Percentiles rank a stretch among this genome's conserved stretches.
Conservation (phyloP, 257 asterid genomes). For the Phtheirospermum japonicum region DNA sequence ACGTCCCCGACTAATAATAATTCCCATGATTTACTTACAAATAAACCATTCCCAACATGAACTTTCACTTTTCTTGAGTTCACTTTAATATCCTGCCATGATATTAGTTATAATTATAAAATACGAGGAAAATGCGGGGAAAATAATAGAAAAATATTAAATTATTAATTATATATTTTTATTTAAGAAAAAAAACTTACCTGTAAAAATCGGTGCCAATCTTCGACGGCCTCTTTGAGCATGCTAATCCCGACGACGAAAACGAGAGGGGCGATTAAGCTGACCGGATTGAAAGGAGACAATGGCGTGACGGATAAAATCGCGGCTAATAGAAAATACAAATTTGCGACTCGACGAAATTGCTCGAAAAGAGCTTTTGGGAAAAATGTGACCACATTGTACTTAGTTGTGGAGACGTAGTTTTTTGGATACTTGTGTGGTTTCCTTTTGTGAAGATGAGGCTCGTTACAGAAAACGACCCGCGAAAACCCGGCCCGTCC, state of each 20-base stretch:
- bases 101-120: too few species aligned
- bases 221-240: slow-evolving; percentile 66
- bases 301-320: slow-evolving; percentile 41
- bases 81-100: slow-evolving; percentile 50
- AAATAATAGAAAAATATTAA: too few species aligned
- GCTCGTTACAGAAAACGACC: slow-evolving; percentile 53
- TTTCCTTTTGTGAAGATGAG: slow-evolving; percentile 42
- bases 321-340: slow-evolving; percentile 58
- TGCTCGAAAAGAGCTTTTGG: slow-evolving; percentile 67
- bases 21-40: slow-evolving; percentile 42
- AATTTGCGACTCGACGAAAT: slow-evolving; percentile 60
- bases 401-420: slow-evolving; percentile 62
- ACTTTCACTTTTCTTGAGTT: slow-evolving; percentile 52
- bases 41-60: slow-evolving; percentile 45
- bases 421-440: slow-evolving; percentile 46
- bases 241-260: slow-evolving; percentile 63
- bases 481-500: slow-evolving; percentile 55
- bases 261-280: slow-evolving; percentile 51
- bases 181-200: slow-evolving; percentile 13
- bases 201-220: slow-evolving; percentile 65
- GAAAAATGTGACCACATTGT: slow-evolving; percentile 47
- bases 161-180: too few species aligned
- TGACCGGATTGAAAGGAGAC: slow-evolving; percentile 35
- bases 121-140: too few species aligned
- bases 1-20: slow-evolving; percentile 53